Percentiles rank a stretch among this genome's conserved stretches.
Evolutionary conservation across 768 basidiomycete genomes (phyloP).

Genomic region (Mycena pura): DNA sequence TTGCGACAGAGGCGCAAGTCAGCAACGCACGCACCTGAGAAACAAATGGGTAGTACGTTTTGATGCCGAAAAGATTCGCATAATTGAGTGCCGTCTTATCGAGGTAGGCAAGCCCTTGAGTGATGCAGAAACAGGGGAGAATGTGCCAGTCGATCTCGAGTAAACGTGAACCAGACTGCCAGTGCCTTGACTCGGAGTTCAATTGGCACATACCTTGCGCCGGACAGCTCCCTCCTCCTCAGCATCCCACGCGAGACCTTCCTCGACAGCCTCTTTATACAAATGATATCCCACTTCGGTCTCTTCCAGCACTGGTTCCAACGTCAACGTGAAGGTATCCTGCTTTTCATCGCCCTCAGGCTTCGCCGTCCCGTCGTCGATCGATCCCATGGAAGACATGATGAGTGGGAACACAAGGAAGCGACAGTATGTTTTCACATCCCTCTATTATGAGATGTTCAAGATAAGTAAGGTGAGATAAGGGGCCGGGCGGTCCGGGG

Average conservation of each 20-base stretch:
- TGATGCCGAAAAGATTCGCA: conserved; percentile 37
- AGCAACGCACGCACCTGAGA: no score
- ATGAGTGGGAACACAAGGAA: neutral
- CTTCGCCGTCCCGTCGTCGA: neutral
- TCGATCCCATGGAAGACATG: conserved; percentile 18
- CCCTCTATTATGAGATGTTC: no score
- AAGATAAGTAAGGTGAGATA: no score
- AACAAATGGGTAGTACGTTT: conserved; percentile 8
- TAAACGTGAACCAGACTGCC: no score
- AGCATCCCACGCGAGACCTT: conserved; percentile 15
- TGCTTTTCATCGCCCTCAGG: neutral
- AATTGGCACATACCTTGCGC: conserved; percentile 22
- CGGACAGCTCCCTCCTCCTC: conserved; percentile 17
- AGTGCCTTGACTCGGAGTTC: no score
- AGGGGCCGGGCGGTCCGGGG: no score
- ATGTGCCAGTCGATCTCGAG: conserved; percentile 37
- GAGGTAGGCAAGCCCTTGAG: conserved; percentile 36
- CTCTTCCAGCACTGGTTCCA: conserved; percentile 19
- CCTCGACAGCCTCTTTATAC: conserved; percentile 16
- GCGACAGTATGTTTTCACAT: no score
- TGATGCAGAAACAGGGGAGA: conserved; percentile 36
- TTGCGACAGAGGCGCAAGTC: no score
- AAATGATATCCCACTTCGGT: conserved; percentile 25
- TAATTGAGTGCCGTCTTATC: conserved; percentile 42
- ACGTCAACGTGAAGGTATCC: neutral